phyloP scores from a whole-genome alignment of 2,329 filamentous ascomycete species.

The Botrytis pseudocinerea region DNA sequence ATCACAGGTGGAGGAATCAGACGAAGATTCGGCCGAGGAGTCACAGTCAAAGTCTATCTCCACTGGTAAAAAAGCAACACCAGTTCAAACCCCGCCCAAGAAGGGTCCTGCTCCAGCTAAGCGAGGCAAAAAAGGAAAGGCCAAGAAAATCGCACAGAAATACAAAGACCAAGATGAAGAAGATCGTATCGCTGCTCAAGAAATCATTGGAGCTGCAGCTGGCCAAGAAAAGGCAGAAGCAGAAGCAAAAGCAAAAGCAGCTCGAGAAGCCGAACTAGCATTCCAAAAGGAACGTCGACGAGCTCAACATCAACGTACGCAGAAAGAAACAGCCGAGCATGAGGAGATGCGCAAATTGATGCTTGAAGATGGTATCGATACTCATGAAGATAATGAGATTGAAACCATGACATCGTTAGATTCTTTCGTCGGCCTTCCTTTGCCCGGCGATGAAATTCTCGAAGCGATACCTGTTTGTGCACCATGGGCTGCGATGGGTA shows the following conservation, averaged over 20 bases:
- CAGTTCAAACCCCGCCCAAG: conserved; percentile 42
- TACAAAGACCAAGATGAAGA: conserved; percentile 96
- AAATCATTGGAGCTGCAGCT: conserved; percentile 76
- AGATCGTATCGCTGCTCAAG: conserved; percentile 79
- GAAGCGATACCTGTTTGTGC: conserved; percentile 65
- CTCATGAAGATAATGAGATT: conserved; percentile 59
- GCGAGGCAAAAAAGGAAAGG: conserved; percentile 78
- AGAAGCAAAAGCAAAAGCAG: conserved; percentile 65
- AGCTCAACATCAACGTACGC: conserved; percentile 76
- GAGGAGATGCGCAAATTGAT: conserved; percentile 67
- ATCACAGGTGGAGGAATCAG: conserved; percentile 30
- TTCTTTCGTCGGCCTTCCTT: conserved; percentile 72
- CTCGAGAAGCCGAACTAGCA: conserved; percentile 70
- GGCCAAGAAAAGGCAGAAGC: conserved; percentile 68
- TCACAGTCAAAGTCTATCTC: conserved; percentile 27
- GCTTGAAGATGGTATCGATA: conserved; percentile 60
- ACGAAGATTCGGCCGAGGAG: conserved; percentile 26
- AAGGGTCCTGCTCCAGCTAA: conserved; percentile 51
- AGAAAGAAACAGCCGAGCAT: conserved; percentile 72
- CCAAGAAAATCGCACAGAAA: conserved; percentile 83
- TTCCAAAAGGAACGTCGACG: conserved; percentile 73
- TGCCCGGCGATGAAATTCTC: conserved; percentile 80
- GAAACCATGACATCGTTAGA: conserved; percentile 61
- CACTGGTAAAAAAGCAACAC: conserved; percentile 34
- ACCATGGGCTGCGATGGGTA: conserved; percentile 62